Evolutionary conservation across 805 yeast genomes (phyloP), one percentile per base, ranked within the genome.

Genomic region (Candida montana): DNA sequence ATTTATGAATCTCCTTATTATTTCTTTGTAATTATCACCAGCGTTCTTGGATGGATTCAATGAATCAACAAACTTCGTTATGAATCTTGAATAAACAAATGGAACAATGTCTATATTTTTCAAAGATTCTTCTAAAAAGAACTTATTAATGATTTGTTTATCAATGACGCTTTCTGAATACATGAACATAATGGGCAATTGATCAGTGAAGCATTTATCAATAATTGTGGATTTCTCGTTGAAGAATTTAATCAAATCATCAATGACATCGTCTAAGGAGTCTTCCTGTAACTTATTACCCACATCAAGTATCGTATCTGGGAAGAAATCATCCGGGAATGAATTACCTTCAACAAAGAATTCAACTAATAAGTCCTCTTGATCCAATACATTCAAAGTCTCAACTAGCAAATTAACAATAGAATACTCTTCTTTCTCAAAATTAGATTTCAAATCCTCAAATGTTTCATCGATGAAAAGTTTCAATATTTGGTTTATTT

Each of bases 91-190:
- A 47, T 68, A 70, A 4, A 67, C 41, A 11, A 37, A 23, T 4
- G 71, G 69, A 33, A 67, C 54, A 23, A 54, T 46, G 15, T 50
- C 51, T 18, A 62, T 42, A 33, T 58, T 54, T 35, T 53, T 48
- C 19, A 40, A 45, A 37, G 59, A 54, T 33, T 55, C 54, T 17
- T 50, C 48, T 2, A 45, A 39, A 20, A 63, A 50, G 38, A 57
- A 53, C 3, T 43, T 33, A 19, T 54, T 55, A 6, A 64, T 44
- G 21, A 68, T 44, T 35, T 62, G 55, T 39, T 67, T 64, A 38
- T 69, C 69, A 5, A 69, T 56, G 26, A 68, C 55, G 29, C 53
- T 54, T 46, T 70, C 74, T 35, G 59, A 53, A 41, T 64, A 68
- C 40, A 57, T 52, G 21, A 67, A 35, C 49, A 65, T 61, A 6